phyloP scores from a whole-genome alignment of 2,329 filamentous ascomycete genomes.

The Penicillium palitans region DNA sequence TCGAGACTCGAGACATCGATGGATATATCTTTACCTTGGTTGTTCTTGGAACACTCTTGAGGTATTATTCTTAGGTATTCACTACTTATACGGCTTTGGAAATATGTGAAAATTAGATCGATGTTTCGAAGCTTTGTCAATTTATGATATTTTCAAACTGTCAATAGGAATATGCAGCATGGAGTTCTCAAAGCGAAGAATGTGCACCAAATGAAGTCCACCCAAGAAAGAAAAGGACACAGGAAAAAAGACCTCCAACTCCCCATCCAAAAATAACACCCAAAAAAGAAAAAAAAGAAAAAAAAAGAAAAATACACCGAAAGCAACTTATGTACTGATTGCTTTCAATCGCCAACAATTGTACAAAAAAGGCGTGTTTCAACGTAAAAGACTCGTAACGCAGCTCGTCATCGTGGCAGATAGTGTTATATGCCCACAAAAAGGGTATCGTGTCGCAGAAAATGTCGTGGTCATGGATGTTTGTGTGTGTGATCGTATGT shows the following conservation, averaged over 20 bases:
- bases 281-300: background rate
- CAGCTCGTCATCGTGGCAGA: constrained; percentile 3
- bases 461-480: constrained; percentile 5
- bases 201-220: constrained; percentile 4
- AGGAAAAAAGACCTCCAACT: background rate
- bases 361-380: constrained; percentile 6
- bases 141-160: background rate
- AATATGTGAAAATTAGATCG: background rate
- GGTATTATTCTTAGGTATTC: too few species aligned
- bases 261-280: background rate
- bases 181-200: background rate
- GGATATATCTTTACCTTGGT: background rate
- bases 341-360: background rate
- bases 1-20: background rate
- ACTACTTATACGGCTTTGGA: background rate
- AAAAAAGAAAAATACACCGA: background rate
- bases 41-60: background rate
- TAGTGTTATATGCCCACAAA: background rate
- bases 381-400: background rate
- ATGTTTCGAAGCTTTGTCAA: background rate
- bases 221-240: background rate
- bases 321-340: constrained; percentile 4
- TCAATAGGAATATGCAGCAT: constrained; percentile 2
- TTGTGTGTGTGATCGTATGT: background rate
- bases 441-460: constrained; percentile 12